Evolutionary conservation across 2,329 filamentous ascomycete species (phyloP).

Genomic region (Paracorniculantispora psalliotae): DNA sequence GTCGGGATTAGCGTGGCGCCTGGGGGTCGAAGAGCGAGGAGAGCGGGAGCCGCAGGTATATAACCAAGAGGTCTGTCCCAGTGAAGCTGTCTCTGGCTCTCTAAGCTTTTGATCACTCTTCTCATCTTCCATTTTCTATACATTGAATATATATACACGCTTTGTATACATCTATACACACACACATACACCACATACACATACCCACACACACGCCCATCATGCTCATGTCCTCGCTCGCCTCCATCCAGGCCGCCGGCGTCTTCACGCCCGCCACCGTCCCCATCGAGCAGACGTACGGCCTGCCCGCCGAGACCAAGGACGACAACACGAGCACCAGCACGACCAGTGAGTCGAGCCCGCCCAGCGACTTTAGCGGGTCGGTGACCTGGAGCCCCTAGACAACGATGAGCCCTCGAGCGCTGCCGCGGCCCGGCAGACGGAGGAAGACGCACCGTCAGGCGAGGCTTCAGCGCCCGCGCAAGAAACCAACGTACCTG

Average conservation of each 20-base stretch:
- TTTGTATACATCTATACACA: no score
- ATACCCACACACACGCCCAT: background rate
- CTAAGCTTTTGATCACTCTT: no score
- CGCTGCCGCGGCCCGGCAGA: background rate
- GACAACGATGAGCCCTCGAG: background rate
- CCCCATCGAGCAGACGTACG: background rate
- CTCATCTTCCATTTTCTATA: no score
- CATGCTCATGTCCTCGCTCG: conserved; percentile 2
- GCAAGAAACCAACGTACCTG: background rate
- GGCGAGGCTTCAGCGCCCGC: background rate
- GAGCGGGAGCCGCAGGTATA: no score
- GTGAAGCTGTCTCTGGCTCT: no score
- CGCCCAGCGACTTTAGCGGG: background rate
- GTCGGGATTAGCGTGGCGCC: no score
- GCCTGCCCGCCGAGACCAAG: background rate
- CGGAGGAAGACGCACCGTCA: background rate
- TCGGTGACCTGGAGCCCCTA: conserved; percentile 4
- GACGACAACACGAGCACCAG: background rate
- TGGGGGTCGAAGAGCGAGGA: no score
- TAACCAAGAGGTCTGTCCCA: no score
- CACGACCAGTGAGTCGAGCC: conserved; percentile 6
- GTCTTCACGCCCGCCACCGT: background rate
- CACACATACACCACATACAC: background rate
- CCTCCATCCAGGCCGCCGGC: background rate
- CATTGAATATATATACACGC: no score